A percentile compares a stretch with the other conserved stretches of the same genome.
Evolutionary conservation across 2,329 filamentous ascomycete species (phyloP).

Genomic region (Aspergillus amoenus): DNA sequence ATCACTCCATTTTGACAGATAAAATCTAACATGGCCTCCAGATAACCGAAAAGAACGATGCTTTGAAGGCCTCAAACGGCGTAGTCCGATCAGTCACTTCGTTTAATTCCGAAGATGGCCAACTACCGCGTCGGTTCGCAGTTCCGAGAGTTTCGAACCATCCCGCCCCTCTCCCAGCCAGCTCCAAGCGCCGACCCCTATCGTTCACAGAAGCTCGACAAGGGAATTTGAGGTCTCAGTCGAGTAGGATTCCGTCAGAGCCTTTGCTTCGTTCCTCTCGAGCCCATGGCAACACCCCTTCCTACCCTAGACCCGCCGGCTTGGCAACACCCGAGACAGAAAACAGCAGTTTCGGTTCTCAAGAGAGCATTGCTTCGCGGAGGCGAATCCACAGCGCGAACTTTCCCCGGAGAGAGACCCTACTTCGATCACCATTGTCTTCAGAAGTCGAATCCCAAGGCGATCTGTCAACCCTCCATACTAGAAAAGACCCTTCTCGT

Average conservation of each 20-base stretch:
- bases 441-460: slow-evolving; percentile 29
- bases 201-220: slow-evolving; percentile 56
- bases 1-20: not conserved
- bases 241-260: slow-evolving; percentile 45
- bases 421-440: slow-evolving; percentile 33
- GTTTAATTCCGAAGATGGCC: slow-evolving; percentile 41
- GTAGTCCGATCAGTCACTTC: slow-evolving; percentile 46
- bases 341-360: slow-evolving; percentile 27
- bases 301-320: slow-evolving; percentile 32
- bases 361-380: slow-evolving; percentile 26
- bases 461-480: slow-evolving; percentile 12
- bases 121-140: slow-evolving; percentile 26
- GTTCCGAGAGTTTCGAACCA: slow-evolving; percentile 25
- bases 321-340: slow-evolving; percentile 44
- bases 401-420: slow-evolving; percentile 32
- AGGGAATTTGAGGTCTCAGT: slow-evolving; percentile 36
- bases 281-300: slow-evolving; percentile 27
- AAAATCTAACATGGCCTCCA: slow-evolving; percentile 25
- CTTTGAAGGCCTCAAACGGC: slow-evolving; percentile 49
- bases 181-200: slow-evolving; percentile 49
- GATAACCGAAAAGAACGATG: slow-evolving; percentile 46
- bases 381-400: slow-evolving; percentile 34
- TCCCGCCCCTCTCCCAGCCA: slow-evolving; percentile 23
- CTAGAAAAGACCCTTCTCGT: slow-evolving; percentile 20
- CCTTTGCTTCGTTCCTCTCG: slow-evolving; percentile 50